Evolutionary conservation across 1,284 basidiomycete species (phyloP), one percentile per base, ranked within the genome.

Genomic region (Sparassis latifolia): DNA sequence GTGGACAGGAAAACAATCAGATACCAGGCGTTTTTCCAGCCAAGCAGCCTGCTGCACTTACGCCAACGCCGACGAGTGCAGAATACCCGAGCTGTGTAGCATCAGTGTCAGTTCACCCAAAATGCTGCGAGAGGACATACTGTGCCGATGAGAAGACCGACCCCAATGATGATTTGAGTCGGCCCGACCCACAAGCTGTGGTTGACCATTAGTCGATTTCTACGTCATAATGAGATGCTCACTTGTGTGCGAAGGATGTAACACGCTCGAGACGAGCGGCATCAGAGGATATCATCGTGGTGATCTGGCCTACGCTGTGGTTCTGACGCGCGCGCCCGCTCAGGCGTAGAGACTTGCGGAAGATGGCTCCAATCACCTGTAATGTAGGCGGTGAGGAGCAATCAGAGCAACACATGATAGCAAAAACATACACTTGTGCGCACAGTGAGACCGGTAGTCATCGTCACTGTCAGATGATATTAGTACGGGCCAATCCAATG

Each of bases 221-320:
- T 3, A 50, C 48, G 33, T 47, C 42, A 9, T 48, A 43, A n/a
- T 33, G 52, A 37, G 38, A 12, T 10, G 66, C 77, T 50, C 48
- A 80, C 80, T 74, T 73, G 63, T 83, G 79, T 30, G 71, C 73
- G 51, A 72, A 75, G 2, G 65, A 68, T 30, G 67, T 62, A 51
- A 77, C 73, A 2, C 69, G 55, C 54, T 84, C 80, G 20, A 84
- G 61, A 44, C 78, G 68, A 5, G 75, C 70, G 1, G 79, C 65
- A 59, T 86, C 84, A 30, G 83, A 76, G 3, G 79, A 80, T 29
- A 86, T 83, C 75, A 87, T 80, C 0, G 84, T 87, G 5, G 82
- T 86, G 49, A 88, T 80, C 60, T 88, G 75, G 2, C 84, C 84
- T 27, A 78, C 77, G 33, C 73, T 78, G 54, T 86, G 76, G 52